Base-by-base conservation (phyloP, 2,329 filamentous ascomycete species). In the Gaeumannomyces tritici region DNA sequence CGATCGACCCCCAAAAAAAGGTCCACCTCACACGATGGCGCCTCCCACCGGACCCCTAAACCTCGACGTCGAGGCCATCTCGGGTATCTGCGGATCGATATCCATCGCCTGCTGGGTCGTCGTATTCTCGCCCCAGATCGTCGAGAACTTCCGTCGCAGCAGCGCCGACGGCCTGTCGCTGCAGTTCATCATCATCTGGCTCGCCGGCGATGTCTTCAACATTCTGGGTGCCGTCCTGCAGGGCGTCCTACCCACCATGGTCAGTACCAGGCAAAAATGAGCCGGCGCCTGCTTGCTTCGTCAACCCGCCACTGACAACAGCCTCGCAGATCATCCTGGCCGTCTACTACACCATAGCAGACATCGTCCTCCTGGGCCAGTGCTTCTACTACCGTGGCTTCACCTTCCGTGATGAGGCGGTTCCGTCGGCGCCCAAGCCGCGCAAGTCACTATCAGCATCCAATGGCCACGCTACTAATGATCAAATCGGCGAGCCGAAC, bases 101-200 rank as follows among this genome's bases (percentile, higher is more conserved):
- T 96, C 91, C 57, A 97, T 99, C 72, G 93, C 93, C 60, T 97
- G 93, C 73, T 97, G 95, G 95, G 90, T 98, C 63, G 91, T 98
- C 47, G 95, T 99, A 63, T 99, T 97, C 78, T 95, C 91, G 0
- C 95, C 95, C 2, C 95, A 99, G 69, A 97, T 99, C 69, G 88
- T 68, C 57, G 68, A 69, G 55, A 69, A 69, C 63, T 69, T 69
- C 61, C 67, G 68, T 13, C 68, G 68, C 8, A 61, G 65, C 55
- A 67, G 62, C 29, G 68, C 68, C 33, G 68, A 69, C 24, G 68
- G 68, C 28, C 63, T 69, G 18, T 69, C 68, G 1, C 65, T 69
- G 21, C 88, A 93, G 62, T 99, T 98, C 78, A 87, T 98, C 71
- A 87, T 96, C 64, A 85, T 96, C 70, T 99, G 95, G 95, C 83